Evolutionary conservation across 1,284 basidiomycete genomes (phyloP).

Genomic region (Peniophora sp.): DNA sequence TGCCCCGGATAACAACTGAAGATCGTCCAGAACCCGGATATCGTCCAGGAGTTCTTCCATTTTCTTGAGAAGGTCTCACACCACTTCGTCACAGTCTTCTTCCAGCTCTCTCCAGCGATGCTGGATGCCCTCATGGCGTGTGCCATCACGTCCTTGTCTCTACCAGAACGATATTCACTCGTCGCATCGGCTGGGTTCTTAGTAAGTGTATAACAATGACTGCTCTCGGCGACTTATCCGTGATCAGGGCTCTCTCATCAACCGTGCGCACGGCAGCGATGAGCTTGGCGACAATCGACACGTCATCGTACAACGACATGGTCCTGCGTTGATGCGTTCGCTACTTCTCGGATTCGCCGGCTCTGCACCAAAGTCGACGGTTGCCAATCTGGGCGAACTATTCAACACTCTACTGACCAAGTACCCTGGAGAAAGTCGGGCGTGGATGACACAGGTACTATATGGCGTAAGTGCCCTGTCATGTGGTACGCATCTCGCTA

Average conservation of each 20-base stretch:
- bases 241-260: constrained; percentile 50
- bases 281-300: constrained; percentile 41
- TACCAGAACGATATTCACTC: constrained; percentile 84
- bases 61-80: constrained; percentile 71
- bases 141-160: constrained; percentile 57
- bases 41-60: constrained; percentile 82
- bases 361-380: constrained; percentile 74
- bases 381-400: constrained; percentile 77
- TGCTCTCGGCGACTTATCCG: constrained; percentile 2
- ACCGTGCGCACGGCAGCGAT: constrained; percentile 48
- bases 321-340: constrained; percentile 62
- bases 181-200: constrained; percentile 78
- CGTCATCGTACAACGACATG: constrained; percentile 52
- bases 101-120: constrained; percentile 56
- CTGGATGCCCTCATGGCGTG: constrained; percentile 70
- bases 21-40: constrained; percentile 79
- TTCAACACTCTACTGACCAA: constrained; percentile 58
- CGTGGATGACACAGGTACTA: constrained; percentile 69
- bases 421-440: constrained; percentile 42
- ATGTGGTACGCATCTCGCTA: neutral
- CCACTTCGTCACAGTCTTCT: constrained; percentile 67
- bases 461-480: constrained; percentile 46
- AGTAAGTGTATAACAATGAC: constrained; percentile 33
- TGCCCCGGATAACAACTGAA: neutral
- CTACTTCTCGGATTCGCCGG: constrained; percentile 74